Evolutionary conservation across 1,139 yeast species (phyloP), one percentile per base, ranked within the genome.

Genomic region (Debaryomyces singareniensis): DNA sequence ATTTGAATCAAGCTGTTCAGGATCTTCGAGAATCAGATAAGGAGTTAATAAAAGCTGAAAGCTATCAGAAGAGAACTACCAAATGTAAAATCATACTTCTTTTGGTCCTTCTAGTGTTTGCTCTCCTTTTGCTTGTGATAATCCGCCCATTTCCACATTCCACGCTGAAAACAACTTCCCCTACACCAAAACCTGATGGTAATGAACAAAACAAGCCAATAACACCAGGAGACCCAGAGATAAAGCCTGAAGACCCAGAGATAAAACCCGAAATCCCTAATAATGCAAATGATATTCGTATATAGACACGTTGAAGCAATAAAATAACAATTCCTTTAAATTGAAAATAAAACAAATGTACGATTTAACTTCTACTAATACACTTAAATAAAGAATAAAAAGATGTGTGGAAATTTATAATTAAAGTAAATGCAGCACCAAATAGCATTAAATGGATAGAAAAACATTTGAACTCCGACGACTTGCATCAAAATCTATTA

Each of bases 61-160:
- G 66, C 16, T 85, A 89, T 56, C 98, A 91, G 48, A 80, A 82
- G 51, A 67, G 94, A 37, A 84, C 95, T 1, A 87, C 91, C 34
- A 91, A 89, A 53, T 91, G 97, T 58, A 89, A 87, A 53, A 58
- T 91, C 26, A 89, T 91, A 11, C 65, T 91, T 30, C 65, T 91
- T 28, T 58, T 91, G 37, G 58, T 76, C 11, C 62, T 91, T 35
- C 53, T 87, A 21, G 93, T 85, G 16, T 61, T 86, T 34, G 82
- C 84, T 3, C 60, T 87, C 33, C 64, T 89, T 33, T 69, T 89
- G 43, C 53, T 87, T 7, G 75, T 89, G 10, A 57, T 87, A 41
- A 68, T 85, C 29, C 79, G 76, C 44, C 96, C 96, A 1, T 42
- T 40, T 25, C n/a, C 21, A n/a, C n/a, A n/a, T n/a, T n/a, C n/a